phyloP scores from a whole-genome alignment of 1,284 basidiomycete genomes.

The Ceratobasidium sp. region DNA sequence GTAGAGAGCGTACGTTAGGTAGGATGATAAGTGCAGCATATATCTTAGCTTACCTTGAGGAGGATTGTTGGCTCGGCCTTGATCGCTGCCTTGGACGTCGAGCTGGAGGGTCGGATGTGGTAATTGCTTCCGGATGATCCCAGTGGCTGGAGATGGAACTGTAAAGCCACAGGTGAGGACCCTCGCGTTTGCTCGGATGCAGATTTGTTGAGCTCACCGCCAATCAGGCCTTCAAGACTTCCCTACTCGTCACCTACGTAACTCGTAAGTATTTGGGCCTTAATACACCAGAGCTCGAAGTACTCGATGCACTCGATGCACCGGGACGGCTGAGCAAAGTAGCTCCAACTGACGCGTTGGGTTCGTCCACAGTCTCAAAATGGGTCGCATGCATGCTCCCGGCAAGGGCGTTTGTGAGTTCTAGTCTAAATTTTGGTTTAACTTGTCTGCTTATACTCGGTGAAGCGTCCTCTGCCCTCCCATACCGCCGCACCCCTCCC shows the following conservation, averaged over 20 bases:
- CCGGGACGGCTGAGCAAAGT: conserved; percentile 43
- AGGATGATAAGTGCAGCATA: not conserved
- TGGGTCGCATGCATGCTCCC: conserved; percentile 97
- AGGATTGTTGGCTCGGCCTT: conserved; percentile 32
- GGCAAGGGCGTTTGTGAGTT: conserved; percentile 96
- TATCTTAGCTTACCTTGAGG: conserved; percentile 15
- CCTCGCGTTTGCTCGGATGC: conserved; percentile 20
- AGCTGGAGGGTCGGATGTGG: conserved; percentile 54
- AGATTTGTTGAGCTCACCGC: conserved; percentile 23
- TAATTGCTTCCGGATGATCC: conserved; percentile 51
- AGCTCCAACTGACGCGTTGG: conserved; percentile 27
- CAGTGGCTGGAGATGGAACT: conserved; percentile 28
- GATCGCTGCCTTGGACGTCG: conserved; percentile 38
- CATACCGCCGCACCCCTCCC: conserved; percentile 95
- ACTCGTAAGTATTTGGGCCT: conserved; percentile 19
- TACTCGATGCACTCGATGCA: conserved; percentile 39
- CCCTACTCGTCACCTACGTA: conserved; percentile 38
- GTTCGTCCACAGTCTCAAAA: conserved; percentile 59
- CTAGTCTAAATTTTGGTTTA: conserved; percentile 27
- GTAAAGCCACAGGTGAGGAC: not conserved
- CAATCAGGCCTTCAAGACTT: conserved; percentile 43
- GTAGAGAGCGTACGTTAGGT: not conserved
- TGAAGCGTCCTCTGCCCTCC: conserved; percentile 93
- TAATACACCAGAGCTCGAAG: conserved; percentile 20
- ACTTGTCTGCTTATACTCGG: conserved; percentile 2